Conservation (phyloP, 208 protist species). For the Entamoeba dispar region DNA sequence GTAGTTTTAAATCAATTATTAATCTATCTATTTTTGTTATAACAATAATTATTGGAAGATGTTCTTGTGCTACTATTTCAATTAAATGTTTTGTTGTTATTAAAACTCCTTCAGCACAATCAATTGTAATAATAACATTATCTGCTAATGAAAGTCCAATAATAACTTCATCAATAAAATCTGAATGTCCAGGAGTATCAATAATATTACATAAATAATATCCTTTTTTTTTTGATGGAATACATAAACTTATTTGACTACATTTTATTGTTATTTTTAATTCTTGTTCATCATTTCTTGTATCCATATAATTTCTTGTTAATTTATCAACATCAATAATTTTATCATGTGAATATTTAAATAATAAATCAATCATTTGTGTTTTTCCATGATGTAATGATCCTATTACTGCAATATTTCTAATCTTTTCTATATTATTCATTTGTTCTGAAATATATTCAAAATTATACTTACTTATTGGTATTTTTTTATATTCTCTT, state of each 20-base stretch:
- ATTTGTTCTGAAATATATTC: neutral
- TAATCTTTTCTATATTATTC: neutral
- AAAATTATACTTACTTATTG: neutral
- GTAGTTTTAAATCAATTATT: neutral
- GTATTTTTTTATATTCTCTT: neutral
- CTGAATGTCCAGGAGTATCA: constrained; percentile 6
- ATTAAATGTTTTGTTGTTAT: neutral
- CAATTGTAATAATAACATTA: neutral
- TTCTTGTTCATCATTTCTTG: constrained; percentile 5
- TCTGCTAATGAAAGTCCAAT: neutral
- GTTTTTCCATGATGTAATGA: constrained; percentile 4
- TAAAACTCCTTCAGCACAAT: neutral
- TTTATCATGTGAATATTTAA: neutral
- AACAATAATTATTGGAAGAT: neutral
- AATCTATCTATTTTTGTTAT: constrained; percentile 6
- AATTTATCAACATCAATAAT: neutral
- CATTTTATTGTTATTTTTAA: neutral
- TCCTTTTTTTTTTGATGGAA: neutral
- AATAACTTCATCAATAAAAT: neutral
- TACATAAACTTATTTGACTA: neutral
- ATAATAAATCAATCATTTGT: neutral
- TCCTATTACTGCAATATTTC: neutral
- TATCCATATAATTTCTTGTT: neutral
- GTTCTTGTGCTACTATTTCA: neutral
- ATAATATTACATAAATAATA: neutral